These are phyloP conservation scores for Lipomyces yamadae DNA, from an alignment of 805 yeast genomes.

Conservation along the genomic window DNA sequence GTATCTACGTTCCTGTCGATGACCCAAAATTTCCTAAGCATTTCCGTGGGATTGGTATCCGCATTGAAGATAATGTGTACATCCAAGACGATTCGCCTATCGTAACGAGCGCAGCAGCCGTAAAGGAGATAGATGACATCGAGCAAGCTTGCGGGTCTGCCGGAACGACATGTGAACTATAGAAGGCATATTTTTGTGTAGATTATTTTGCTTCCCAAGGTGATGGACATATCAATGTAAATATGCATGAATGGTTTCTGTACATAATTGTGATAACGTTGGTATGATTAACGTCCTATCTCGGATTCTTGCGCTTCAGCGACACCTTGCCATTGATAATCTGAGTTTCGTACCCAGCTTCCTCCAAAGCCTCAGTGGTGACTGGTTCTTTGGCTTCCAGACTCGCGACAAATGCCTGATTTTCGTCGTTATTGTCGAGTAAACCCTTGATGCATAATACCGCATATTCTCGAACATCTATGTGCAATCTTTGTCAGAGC, in stretches of 20 bases:
- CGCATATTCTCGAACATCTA: slow-evolving; percentile 64
- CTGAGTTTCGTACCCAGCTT: slow-evolving; percentile 58
- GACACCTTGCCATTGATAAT: slow-evolving; percentile 72
- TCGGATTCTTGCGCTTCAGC: slow-evolving; percentile 47
- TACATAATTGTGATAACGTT: neutral
- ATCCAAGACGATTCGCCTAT: slow-evolving; percentile 63
- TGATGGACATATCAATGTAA: neutral
- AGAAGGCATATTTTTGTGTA: neutral
- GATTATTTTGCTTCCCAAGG: neutral
- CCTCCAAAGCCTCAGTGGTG: slow-evolving; percentile 59
- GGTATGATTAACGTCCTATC: neutral
- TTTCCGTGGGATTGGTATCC: slow-evolving; percentile 86
- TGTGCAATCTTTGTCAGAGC: neutral
- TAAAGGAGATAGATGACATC: slow-evolving; percentile 82
- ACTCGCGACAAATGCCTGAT: slow-evolving; percentile 75
- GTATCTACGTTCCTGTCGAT: slow-evolving; percentile 81
- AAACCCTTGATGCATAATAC: slow-evolving; percentile 77
- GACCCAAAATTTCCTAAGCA: slow-evolving; percentile 71
- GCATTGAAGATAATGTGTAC: slow-evolving; percentile 93
- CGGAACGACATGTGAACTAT: slow-evolving; percentile 9
- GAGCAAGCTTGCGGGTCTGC: slow-evolving; percentile 69
- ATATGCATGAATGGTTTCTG: neutral
- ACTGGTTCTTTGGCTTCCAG: slow-evolving; percentile 76
- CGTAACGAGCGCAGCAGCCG: slow-evolving; percentile 77
- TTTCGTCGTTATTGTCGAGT: slow-evolving; percentile 63